Base-by-base conservation (phyloP, 306 rosid genomes). In the Albizia julibrissin region DNA sequence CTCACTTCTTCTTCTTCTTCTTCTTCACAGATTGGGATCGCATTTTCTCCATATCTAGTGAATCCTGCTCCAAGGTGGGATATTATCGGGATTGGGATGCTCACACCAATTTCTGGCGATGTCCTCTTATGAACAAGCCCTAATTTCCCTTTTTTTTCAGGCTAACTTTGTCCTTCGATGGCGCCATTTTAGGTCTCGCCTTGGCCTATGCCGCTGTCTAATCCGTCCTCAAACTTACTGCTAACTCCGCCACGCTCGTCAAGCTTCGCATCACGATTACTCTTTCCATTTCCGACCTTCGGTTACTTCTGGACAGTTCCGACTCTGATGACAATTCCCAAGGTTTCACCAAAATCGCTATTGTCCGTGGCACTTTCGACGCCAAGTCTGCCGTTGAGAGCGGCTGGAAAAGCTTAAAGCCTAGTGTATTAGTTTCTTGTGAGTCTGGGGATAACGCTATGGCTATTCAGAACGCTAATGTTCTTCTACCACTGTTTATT, bases 121-220 rank as follows among this genome's bases (percentile, higher is more conserved):
- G 99, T 88, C 97, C n/a, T 85, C 94, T 26, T 89, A 83, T 64
- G 98, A 95, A 1, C 97, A 88, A 80, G 95, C 90, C 84, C 65
- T 95, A 7, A 80, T 74, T 1, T 89, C 99, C 21, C 87, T 95
- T 10, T 54, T 93, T 42, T 42, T 86, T 94, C 12, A 92, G 87
- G 26, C 79, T 95, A 12, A 94, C 89, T 19, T 78, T 92, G 19
- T 95, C 96, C 74, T 86, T 85, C 52, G 94, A 95, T 82, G 98
- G 99, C 54, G 99, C 99, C 85, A 85, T 90, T 82, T 80, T 93
- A 42, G 99, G 99, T 29, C 65, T 88, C 4, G 86, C 93, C 80
- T 64, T 92, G 14, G 96, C 98, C 49, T 89, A 84, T 83, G 91
- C 89, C 65, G 90, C 98, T 72, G 86, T 84, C 6, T 92, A 90